Conservation (phyloP, 2,329 filamentous ascomycete species). For the Fusarium caatingaense region DNA sequence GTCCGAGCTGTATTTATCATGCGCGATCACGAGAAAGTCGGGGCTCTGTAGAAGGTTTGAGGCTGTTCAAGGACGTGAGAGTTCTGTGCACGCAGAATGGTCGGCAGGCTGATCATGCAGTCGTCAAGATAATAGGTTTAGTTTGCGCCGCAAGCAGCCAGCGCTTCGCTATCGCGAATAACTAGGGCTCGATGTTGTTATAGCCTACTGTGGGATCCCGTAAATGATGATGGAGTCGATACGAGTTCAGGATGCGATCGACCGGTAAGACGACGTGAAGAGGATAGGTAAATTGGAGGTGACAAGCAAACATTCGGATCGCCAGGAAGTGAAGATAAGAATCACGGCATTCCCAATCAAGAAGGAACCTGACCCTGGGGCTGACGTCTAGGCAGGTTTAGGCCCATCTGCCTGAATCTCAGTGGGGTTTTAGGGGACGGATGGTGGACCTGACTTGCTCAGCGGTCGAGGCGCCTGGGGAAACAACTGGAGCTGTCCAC, state of each 20-base stretch:
- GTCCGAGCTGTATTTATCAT: background rate
- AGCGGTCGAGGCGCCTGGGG: slow-evolving; percentile 34
- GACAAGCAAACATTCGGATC: slow-evolving; percentile 33
- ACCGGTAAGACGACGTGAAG: background rate
- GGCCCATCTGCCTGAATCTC: slow-evolving; percentile 30
- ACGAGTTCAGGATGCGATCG: background rate
- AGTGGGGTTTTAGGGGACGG: slow-evolving; percentile 28
- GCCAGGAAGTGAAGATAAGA: slow-evolving; percentile 33
- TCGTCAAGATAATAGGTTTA: slow-evolving; percentile 23
- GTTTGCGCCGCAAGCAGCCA: slow-evolving; percentile 38
- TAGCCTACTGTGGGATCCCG: slow-evolving; percentile 9
- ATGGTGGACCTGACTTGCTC: slow-evolving; percentile 14
- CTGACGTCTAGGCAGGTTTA: slow-evolving; percentile 38
- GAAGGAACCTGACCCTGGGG: slow-evolving; percentile 36
- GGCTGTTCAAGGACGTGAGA: background rate
- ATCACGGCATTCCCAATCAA: slow-evolving; percentile 38
- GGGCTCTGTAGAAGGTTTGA: background rate
- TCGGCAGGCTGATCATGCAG: slow-evolving; percentile 18
- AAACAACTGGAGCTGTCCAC: slow-evolving; percentile 18
- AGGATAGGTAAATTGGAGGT: slow-evolving; percentile 7
- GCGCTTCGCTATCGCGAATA: slow-evolving; percentile 28
- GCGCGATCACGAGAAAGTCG: background rate
- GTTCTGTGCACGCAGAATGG: background rate
- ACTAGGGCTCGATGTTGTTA: slow-evolving; percentile 27
- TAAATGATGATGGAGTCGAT: slow-evolving; percentile 4